A percentile compares a stretch with the other conserved stretches of the same genome.
phyloP scores from a whole-genome alignment of 768 basidiomycete species.

The Boletus sp. region DNA sequence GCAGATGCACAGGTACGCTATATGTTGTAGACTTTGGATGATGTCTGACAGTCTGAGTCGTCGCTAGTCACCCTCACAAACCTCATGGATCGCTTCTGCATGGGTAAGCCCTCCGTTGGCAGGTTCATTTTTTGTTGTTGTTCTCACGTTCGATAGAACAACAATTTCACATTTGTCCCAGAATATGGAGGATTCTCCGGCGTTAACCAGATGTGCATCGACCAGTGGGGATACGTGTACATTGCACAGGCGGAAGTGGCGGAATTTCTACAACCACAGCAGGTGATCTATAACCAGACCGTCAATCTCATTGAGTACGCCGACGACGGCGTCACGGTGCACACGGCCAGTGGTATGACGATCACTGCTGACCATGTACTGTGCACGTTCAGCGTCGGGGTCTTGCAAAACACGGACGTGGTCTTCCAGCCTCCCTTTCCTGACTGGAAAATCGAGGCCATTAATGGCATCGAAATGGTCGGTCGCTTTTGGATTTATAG shows the following conservation, averaged over 20 bases:
- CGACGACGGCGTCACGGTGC: slow-evolving; percentile 45
- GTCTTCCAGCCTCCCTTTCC: slow-evolving; percentile 56
- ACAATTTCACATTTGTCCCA: slow-evolving; percentile 57
- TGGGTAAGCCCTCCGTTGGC: slow-evolving; percentile 42
- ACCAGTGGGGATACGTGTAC: slow-evolving; percentile 61
- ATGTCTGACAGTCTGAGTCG: slow-evolving; percentile 21
- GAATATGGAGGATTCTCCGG: slow-evolving; percentile 58
- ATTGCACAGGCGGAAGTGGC: slow-evolving; percentile 57
- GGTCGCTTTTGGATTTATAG: neutral
- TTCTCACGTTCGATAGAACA: slow-evolving; percentile 39
- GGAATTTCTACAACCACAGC: slow-evolving; percentile 47
- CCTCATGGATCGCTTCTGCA: slow-evolving; percentile 61
- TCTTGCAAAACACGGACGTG: slow-evolving; percentile 64
- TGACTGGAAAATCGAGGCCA: slow-evolving; percentile 62
- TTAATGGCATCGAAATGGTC: slow-evolving; percentile 62
- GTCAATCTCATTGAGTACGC: slow-evolving; percentile 49
- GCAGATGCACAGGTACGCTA: slow-evolving; percentile 30
- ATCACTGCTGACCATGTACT: slow-evolving; percentile 58
- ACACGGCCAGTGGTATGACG: slow-evolving; percentile 40
- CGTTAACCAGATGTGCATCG: slow-evolving; percentile 51
- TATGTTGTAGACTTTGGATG: neutral
- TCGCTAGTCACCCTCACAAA: slow-evolving; percentile 59
- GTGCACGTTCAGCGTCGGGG: slow-evolving; percentile 69
- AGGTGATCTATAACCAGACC: slow-evolving; percentile 49
- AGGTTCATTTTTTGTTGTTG: neutral